Evolutionary conservation across 345 rosid genomes (phyloP), one percentile per base, ranked within the genome.

Genomic region (Tarenaya hassleriana): DNA sequence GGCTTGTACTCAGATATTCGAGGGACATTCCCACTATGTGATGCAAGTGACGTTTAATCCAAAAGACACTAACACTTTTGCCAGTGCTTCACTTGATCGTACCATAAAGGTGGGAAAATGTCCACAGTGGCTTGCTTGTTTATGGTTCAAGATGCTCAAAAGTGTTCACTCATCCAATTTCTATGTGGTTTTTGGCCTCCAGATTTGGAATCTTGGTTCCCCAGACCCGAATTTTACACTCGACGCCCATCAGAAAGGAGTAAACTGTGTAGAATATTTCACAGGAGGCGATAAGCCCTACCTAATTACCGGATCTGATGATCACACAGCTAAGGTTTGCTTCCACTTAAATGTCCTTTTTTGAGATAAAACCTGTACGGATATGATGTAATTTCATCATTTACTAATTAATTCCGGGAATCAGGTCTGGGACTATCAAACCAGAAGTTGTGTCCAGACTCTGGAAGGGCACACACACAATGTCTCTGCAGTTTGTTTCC

Each of bases 21-120:
- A 88, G 73, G 99, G 99, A n/a, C 99, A 92, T 50, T 92, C 98
- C 8, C 98, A 92, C 72, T 88, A 88, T 81, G 97, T 94, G 54
- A 94, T 94, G 99, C 97, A 94, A 75, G 94, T 83, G 27, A 81
- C 96, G n/a, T 86, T 94, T 62, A 86, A 84, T 66, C 97, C 97
- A 29, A 83, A 82, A 68, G 96, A 88, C 59, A 81, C 86, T 41
- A 80, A 88, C 64, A 88, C 97, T 46, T 94, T 94, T 69, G 97
- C 97, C 33, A 88, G 95, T 72, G 97, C 97, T 21, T 94, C 97
- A 34, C 96, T 94, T 69, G 99, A 94, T 78, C 89, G 86, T 55
- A 88, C 92, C 14, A 68, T 80, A 55, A 86, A 94, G 96, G 97
- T 92, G 55, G n/a, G 24, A 41, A 20, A 42, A 61, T 29, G n/a